A percentile compares a stretch with the other conserved stretches of the same genome.
Evolutionary conservation across 73 alveolate genomes (phyloP).

Genomic region (Durusdinium trenchii): DNA sequence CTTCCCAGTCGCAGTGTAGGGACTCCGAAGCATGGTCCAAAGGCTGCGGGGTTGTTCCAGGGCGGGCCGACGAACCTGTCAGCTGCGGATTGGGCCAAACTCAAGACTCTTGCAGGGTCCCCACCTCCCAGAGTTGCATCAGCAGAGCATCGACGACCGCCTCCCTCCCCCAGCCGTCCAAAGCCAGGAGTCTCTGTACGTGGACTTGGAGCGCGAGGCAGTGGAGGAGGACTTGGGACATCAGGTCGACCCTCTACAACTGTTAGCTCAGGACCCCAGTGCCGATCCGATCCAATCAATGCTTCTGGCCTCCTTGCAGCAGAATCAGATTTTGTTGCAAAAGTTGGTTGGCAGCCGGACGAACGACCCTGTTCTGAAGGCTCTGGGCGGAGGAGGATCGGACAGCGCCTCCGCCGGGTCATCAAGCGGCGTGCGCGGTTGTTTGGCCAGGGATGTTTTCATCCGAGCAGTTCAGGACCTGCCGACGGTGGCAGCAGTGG

Average conservation of each 20-base stretch:
- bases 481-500: not conserved
- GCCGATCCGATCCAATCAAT: not conserved
- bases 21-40: not conserved
- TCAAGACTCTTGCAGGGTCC: not conserved
- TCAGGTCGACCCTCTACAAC: not conserved
- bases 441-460: constrained; percentile 26
- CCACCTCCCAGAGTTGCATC: not conserved
- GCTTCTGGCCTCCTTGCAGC: not conserved
- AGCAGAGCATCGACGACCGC: not conserved
- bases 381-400: not conserved
- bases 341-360: not conserved
- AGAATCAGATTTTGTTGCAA: not conserved
- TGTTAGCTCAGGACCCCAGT: not conserved
- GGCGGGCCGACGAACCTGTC: no score
- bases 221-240: not conserved
- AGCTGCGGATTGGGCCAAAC: not conserved
- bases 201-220: not conserved
- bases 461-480: not conserved
- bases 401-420: not conserved
- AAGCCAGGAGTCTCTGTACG: not conserved
- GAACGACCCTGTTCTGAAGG: not conserved
- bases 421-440: not conserved
- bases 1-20: not conserved
- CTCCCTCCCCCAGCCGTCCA: not conserved
- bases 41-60: not conserved